Evolutionary conservation across 805 yeast species (phyloP), one percentile per base, ranked within the genome.

Genomic region (Lachancea quebecensis): DNA sequence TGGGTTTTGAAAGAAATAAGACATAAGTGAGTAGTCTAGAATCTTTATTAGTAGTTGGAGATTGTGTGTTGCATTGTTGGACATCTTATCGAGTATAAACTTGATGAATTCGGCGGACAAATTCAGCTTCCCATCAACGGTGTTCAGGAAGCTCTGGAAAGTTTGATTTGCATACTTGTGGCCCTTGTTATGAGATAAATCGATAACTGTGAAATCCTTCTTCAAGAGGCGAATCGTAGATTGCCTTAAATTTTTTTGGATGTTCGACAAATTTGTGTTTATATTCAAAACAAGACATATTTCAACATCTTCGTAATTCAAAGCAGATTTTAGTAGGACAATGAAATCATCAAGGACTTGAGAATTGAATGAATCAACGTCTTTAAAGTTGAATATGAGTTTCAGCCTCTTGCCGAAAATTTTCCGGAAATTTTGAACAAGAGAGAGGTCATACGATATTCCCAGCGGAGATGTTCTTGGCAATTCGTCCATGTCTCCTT

Each of bases 81-180:
- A 53, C 66, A 64, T 60, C 44, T 60, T 62, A 18, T 53, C 58
- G 9, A 64, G 45, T 25, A 61, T 53, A 38, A 62, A 62, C 21
- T 53, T 50, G 1, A 64, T 58, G 47, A 60, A 62, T 14, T 53
- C 55, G 27, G 55, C 50, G 1, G 68, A 62, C 21, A 64, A 41
- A 48, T 61, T 61, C 25, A 64, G 41, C 44, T 64, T 64, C 10
- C 65, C 62, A 47, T 64, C 66, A 17, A 62, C 66, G 8, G 66
- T 60, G 38, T 62, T 63, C 35, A 64, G 38, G 31, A 64, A 64
- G 44, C 62, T 51, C 48, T 58, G 60, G 35, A 64, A 64, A 40
- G 62, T 58, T n/a, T 53, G 50, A 48, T 64, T 64, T 2, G 56
- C 62, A 48, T 58, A 60, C 43, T 62, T 60, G 39, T 50, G 59